Conservation (phyloP, 164 flowering plant species). For the Aristolochia californica region DNA sequence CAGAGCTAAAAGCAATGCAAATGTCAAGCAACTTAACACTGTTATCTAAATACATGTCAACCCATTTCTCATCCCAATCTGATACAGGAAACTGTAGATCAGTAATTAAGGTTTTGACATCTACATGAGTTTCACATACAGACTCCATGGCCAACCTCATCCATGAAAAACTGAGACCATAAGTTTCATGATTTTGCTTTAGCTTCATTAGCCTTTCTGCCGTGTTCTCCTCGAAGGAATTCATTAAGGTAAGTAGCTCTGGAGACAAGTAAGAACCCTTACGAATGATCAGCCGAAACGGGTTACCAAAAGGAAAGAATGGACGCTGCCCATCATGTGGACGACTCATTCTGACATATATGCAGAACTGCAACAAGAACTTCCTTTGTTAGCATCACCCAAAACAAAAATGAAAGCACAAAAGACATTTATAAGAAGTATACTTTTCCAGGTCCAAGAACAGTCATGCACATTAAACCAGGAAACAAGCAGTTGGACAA, state of each 20-base stretch:
- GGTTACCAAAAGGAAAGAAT: constrained; percentile 68
- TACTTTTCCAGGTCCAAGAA: too few species aligned
- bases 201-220: constrained; percentile 48
- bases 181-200: constrained; percentile 34
- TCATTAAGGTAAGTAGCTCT: constrained; percentile 29
- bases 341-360: constrained; percentile 49
- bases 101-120: constrained; percentile 54
- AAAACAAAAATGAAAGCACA: too few species aligned
- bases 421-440: too few species aligned
- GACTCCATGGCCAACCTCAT: constrained; percentile 65
- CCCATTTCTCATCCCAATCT: constrained; percentile 95
- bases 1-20: constrained; percentile 69
- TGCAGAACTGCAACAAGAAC: background rate
- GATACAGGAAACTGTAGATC: constrained; percentile 69
- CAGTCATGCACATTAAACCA: too few species aligned
- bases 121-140: constrained; percentile 59
- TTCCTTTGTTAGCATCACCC: too few species aligned
- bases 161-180: constrained; percentile 63
- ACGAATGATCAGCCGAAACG: constrained; percentile 58
- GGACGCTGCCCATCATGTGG: constrained; percentile 66
- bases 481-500: too few species aligned
- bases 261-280: constrained; percentile 54
- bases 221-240: constrained; percentile 52
- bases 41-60: constrained; percentile 72
- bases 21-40: constrained; percentile 81